Conservation (phyloP, 768 basidiomycete species). For the Royoungia palumana region DNA sequence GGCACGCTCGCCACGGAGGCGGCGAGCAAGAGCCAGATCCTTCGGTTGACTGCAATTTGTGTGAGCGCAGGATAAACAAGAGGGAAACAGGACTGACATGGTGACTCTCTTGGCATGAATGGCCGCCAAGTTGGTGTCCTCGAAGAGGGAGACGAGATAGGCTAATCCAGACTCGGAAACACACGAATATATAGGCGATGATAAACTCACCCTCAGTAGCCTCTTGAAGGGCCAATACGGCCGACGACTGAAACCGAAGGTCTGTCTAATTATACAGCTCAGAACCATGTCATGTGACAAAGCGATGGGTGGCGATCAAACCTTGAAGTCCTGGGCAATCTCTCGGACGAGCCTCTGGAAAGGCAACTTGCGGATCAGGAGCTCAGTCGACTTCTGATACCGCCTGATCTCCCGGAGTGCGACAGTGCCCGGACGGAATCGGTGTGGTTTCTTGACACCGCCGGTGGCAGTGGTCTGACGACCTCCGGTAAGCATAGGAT, state of each 20-base stretch:
- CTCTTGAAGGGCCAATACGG: conserved; percentile 91
- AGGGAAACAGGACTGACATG: conserved; percentile 38
- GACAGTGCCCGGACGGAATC: conserved; percentile 97
- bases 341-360: conserved; percentile 98
- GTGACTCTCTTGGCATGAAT: conserved; percentile 90
- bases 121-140: conserved; percentile 88
- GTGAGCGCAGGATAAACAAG: conserved; percentile 9
- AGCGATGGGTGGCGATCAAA: conserved; percentile 23
- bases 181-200: no score
- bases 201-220: no score
- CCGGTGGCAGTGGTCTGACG: conserved; percentile 60
- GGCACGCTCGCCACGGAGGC: conserved; percentile 83
- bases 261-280: conserved; percentile 54
- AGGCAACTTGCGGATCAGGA: conserved; percentile 98
- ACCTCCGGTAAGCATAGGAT: conserved; percentile 11
- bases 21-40: conserved; percentile 83
- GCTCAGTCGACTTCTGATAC: conserved; percentile 98
- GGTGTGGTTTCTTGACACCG: conserved; percentile 99
- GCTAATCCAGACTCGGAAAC: no score
- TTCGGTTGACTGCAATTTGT: conserved; percentile 65
- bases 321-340: conserved; percentile 97
- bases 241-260: conserved; percentile 93
- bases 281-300: not conserved
- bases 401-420: conserved; percentile 98
- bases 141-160: conserved; percentile 82